Evolutionary conservation across 106 monocot species (phyloP).

Genomic region (Dendrobium officinale): DNA sequence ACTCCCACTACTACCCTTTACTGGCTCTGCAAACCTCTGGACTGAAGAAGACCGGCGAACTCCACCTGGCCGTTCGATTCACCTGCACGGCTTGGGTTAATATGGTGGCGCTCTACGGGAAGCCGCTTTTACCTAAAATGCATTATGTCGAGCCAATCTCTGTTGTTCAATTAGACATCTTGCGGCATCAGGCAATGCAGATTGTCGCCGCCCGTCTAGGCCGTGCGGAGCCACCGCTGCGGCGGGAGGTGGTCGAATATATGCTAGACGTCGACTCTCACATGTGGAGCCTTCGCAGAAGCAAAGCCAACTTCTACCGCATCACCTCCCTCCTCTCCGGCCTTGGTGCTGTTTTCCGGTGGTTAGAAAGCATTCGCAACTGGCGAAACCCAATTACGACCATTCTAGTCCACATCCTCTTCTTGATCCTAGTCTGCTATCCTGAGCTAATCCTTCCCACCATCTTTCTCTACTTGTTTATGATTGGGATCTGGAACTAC

Average conservation of each 20-base stretch:
- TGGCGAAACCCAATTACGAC: conserved; percentile 52
- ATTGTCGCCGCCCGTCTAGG: conserved; percentile 34
- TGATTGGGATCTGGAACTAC: conserved; percentile 55
- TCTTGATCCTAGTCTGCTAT: conserved; percentile 46
- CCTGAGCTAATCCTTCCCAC: conserved; percentile 52
- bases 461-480: conserved; percentile 49
- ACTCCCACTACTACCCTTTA: conserved; percentile 47
- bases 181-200: conserved; percentile 54
- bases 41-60: conserved; percentile 54
- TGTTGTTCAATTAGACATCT: conserved; percentile 30
- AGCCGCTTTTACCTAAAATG: conserved; percentile 48
- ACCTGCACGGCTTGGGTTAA: conserved; percentile 55
- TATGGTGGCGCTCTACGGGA: conserved; percentile 41
- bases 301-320: conserved; percentile 56
- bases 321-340: conserved; percentile 37
- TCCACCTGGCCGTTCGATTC: conserved; percentile 45
- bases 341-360: conserved; percentile 12
- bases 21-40: conserved; percentile 39
- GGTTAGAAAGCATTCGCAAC: conserved; percentile 38
- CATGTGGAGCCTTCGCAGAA: conserved; percentile 49
- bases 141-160: conserved; percentile 51
- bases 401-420: conserved; percentile 36
- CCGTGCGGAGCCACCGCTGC: conserved; percentile 45
- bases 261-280: conserved; percentile 52
- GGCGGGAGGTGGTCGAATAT: conserved; percentile 47